Evolutionary conservation across 2,329 filamentous ascomycete species (phyloP).

Genomic region (Aphanoascus verrucosus): DNA sequence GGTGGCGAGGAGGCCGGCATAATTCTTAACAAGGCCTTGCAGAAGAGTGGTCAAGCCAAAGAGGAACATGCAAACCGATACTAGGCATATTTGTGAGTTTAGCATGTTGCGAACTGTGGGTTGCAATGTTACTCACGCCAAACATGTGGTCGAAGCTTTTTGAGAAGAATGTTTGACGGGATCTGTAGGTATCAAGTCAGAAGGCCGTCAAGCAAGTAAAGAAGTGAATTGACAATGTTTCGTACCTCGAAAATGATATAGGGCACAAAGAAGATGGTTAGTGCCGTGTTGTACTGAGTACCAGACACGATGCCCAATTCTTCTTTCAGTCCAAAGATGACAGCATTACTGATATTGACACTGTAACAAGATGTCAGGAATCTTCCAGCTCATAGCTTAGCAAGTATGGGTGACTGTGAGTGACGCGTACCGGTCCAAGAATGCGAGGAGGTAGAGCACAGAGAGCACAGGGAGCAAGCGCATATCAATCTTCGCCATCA

Average conservation of each 20-base stretch:
- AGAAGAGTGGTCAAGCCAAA: constrained; percentile 67
- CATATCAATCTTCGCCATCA: constrained; percentile 61
- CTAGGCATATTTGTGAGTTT: constrained; percentile 19
- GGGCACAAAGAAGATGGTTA: constrained; percentile 73
- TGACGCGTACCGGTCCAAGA: constrained; percentile 44
- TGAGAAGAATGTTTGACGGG: constrained; percentile 61
- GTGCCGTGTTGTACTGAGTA: constrained; percentile 59
- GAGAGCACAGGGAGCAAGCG: constrained; percentile 62
- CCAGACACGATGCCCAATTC: constrained; percentile 49
- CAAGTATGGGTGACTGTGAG: not conserved
- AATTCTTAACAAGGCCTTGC: constrained; percentile 70
- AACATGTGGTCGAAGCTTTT: constrained; percentile 54
- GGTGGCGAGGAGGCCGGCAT: constrained; percentile 63
- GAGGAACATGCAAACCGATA: constrained; percentile 70
- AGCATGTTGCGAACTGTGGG: too few species aligned
- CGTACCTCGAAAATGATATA: constrained; percentile 48
- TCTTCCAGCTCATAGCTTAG: constrained; percentile 11
- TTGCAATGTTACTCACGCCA: constrained; percentile 42
- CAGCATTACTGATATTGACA: constrained; percentile 72
- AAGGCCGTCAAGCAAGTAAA: not conserved
- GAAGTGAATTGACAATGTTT: constrained; percentile 58
- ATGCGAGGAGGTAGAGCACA: constrained; percentile 60
- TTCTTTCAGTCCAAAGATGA: constrained; percentile 51
- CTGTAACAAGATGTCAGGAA: constrained; percentile 25
- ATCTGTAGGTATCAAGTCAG: constrained; percentile 45